Percentiles rank a stretch among this genome's conserved stretches.
These are phyloP conservation scores for Saturnispora hagleri DNA, from an alignment of 805 yeast species.

Conservation along the genomic window DNA sequence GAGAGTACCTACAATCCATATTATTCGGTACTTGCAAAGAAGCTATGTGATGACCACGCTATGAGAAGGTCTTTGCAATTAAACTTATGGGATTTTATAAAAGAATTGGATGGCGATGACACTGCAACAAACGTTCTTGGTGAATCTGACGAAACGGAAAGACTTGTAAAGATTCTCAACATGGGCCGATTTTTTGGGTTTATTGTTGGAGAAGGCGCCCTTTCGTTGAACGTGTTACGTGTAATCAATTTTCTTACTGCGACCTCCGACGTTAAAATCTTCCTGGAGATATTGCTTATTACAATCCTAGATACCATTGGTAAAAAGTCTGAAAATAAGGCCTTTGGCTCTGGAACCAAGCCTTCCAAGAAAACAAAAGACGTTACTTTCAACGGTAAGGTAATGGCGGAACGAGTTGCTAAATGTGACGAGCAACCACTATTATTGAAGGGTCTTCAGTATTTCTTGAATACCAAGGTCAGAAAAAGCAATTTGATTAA, in stretches of 20 bases:
- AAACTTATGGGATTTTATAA: slow-evolving; percentile 76
- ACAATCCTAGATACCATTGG: slow-evolving; percentile 58
- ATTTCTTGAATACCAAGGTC: slow-evolving; percentile 43
- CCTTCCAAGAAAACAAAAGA: slow-evolving; percentile 22
- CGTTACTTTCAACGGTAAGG: slow-evolving; percentile 27
- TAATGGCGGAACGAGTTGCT: slow-evolving; percentile 29
- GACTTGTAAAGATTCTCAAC: slow-evolving; percentile 53
- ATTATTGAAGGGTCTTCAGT: slow-evolving; percentile 57
- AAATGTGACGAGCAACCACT: slow-evolving; percentile 51
- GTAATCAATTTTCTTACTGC: slow-evolving; percentile 66
- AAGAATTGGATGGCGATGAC: slow-evolving; percentile 52
- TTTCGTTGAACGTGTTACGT: slow-evolving; percentile 66
- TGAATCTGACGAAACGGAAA: slow-evolving; percentile 47
- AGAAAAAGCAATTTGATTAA: slow-evolving; percentile 37
- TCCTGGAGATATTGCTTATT: slow-evolving; percentile 65
- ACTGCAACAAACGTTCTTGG: slow-evolving; percentile 19
- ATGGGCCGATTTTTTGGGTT: slow-evolving; percentile 76
- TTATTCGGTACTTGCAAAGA: slow-evolving; percentile 71
- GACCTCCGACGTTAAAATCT: slow-evolving; percentile 49
- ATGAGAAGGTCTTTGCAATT: slow-evolving; percentile 82
- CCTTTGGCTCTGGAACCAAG: slow-evolving; percentile 35
- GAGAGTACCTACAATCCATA: slow-evolving; percentile 86
- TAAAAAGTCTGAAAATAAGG: slow-evolving; percentile 46
- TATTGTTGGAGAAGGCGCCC: slow-evolving; percentile 60
- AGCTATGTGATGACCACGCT: slow-evolving; percentile 65